Evolutionary conservation across 139 green algal genomes (phyloP).

Genomic region (Chlamydomonas sp.): DNA sequence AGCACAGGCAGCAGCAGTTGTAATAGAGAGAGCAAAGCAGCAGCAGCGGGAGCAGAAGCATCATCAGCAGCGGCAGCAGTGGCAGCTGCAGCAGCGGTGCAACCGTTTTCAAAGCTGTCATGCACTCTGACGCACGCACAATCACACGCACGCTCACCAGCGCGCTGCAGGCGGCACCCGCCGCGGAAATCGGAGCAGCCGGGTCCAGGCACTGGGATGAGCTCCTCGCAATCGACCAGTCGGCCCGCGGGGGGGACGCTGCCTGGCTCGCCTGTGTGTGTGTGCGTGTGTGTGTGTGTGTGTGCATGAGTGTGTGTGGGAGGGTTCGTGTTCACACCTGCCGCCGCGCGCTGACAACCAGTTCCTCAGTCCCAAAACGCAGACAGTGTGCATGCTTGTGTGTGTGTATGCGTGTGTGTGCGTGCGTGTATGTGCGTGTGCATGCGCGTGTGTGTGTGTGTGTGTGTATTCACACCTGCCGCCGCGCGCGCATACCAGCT

Average conservation of each 20-base stretch:
- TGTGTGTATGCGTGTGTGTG: no score
- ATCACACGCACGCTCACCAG: no score
- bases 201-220: conserved; percentile 44
- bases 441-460: background rate
- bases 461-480: no score
- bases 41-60: background rate
- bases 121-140: no score
- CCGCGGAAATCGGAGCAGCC: background rate
- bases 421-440: background rate
- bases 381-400: conserved; percentile 62
- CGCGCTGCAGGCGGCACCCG: background rate
- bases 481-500: no score
- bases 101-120: no score
- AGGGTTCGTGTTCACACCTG: no score
- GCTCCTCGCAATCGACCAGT: conserved; percentile 63
- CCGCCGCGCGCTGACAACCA: no score
- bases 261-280: conserved; percentile 36
- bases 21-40: background rate
- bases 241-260: conserved; percentile 35
- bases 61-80: background rate
- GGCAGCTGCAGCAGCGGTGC: background rate
- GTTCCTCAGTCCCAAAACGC: conserved; percentile 72
- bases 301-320: no score
- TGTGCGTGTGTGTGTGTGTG: no score
- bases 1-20: background rate